Evolutionary conservation across 495 filamentous ascomycete species (phyloP), one percentile per base, ranked within the genome.

Genomic region (Penicillium dipodomyicola): DNA sequence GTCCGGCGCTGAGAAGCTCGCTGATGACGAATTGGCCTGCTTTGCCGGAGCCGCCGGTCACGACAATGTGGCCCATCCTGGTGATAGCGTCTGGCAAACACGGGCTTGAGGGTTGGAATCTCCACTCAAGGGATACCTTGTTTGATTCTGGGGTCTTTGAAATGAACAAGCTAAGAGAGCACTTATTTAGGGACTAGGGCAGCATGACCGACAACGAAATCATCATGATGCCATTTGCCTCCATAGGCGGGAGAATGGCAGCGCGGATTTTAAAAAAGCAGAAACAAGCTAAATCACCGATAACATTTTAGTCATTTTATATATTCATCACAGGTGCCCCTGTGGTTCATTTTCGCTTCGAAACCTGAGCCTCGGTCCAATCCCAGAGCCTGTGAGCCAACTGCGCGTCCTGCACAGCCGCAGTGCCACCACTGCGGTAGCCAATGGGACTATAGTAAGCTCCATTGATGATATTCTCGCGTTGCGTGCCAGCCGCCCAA

Each of bases 401-500:
- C 12, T 72, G 73, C 2, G 67, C 65, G 62, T 89, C 73, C 32
- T 61, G 69, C 3, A 72, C 77, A 49, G 68, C 67, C 51, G 67
- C 63, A 39, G 64, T 71, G 0, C 71, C 70, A 9, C 63, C 63
- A 30, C 71, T 74, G 37, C 62, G 58, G 14, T 69, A 64, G 7
- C 80, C 83, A 43, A 87, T 67, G 5, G 82, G 84, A 45, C 73
- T 74, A 65, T 86, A 88, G 63, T 82, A 88, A 15, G 68, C 77
- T 0, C 84, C 83, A 35, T 73, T 82, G 10, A 65, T 54, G 7
- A 87, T 23, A 0, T 72, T 64, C 14, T 64, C 60, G 50, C 65
- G 60, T 8, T 56, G 37, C 11, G 58, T 62, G 0, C 67, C 69
- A 7, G 77, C 79, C 42, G 80, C 83, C 83, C 83, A 89, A 11